phyloP scores from a whole-genome alignment of 2,329 filamentous ascomycete species.

The Verticillium zaregamsianum region DNA sequence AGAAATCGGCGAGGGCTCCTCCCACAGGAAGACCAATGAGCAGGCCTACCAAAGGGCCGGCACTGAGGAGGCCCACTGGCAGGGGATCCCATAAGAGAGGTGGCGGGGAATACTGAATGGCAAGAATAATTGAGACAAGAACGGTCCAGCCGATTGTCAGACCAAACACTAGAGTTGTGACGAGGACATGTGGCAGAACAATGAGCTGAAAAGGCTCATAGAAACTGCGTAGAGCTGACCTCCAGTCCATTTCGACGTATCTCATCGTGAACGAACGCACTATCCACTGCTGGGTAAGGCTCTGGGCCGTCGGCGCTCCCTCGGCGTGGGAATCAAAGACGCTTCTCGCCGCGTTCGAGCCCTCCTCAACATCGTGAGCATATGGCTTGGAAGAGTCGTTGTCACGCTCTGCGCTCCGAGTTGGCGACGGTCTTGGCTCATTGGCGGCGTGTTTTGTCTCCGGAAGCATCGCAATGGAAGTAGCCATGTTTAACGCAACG shows the following conservation, averaged over 20 bases:
- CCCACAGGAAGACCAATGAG: constrained; percentile 6
- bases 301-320: not conserved
- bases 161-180: constrained; percentile 7
- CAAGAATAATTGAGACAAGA: constrained; percentile 2
- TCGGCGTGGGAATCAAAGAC: too few species aligned
- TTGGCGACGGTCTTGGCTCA: not conserved
- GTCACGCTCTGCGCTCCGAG: too few species aligned
- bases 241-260: constrained; percentile 9
- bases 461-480: constrained; percentile 13
- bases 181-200: constrained; percentile 5
- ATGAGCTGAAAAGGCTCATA: constrained; percentile 4
- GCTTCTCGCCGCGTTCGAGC: too few species aligned
- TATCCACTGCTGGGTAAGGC: constrained; percentile 3
- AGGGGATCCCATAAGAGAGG: constrained; percentile 7
- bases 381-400: too few species aligned
- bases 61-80: constrained; percentile 5
- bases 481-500: constrained; percentile 12
- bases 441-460: constrained; percentile 9
- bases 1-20: constrained; percentile 7
- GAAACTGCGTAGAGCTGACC: not conserved
- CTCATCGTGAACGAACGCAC: constrained; percentile 5
- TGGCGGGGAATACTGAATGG: constrained; percentile 5
- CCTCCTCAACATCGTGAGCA: too few species aligned
- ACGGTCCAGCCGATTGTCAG: constrained; percentile 8
- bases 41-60: constrained; percentile 5